phyloP scores from a whole-genome alignment of 23 red algal species.

The Gracilaria domingensis region DNA sequence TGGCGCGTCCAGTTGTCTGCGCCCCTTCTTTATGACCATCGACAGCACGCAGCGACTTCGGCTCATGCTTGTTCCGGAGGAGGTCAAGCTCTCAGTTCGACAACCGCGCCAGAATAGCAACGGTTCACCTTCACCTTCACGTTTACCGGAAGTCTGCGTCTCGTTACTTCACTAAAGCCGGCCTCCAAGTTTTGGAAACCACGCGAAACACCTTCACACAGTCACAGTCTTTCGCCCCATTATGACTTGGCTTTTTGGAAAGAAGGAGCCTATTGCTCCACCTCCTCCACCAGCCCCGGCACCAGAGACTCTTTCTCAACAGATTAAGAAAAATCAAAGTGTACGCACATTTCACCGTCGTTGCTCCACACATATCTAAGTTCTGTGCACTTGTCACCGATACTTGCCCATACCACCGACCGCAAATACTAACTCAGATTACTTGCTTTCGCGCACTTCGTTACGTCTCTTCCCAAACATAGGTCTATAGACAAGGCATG shows the following conservation, averaged over 20 bases:
- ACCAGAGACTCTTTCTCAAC: conserved; percentile 63
- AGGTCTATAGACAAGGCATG: conserved; percentile 91
- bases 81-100: neutral
- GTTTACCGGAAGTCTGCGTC: neutral
- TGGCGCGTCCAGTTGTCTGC: neutral
- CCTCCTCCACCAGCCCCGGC: conserved; percentile 64
- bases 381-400: neutral
- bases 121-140: neutral
- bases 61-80: neutral
- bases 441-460: neutral
- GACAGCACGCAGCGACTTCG: neutral
- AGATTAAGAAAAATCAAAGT: conserved; percentile 77
- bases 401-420: neutral
- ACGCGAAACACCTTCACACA: neutral
- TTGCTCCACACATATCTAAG: neutral
- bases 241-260: conserved; percentile 79
- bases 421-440: neutral
- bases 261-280: conserved; percentile 61
- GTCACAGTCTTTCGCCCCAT: neutral
- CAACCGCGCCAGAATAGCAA: neutral
- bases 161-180: neutral
- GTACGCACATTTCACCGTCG: conserved; percentile 11
- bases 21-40: neutral
- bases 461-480: neutral
- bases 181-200: neutral